These are phyloP conservation scores for Boletus sp. DNA, from an alignment of 1,284 basidiomycete genomes.

Conservation along the genomic window DNA sequence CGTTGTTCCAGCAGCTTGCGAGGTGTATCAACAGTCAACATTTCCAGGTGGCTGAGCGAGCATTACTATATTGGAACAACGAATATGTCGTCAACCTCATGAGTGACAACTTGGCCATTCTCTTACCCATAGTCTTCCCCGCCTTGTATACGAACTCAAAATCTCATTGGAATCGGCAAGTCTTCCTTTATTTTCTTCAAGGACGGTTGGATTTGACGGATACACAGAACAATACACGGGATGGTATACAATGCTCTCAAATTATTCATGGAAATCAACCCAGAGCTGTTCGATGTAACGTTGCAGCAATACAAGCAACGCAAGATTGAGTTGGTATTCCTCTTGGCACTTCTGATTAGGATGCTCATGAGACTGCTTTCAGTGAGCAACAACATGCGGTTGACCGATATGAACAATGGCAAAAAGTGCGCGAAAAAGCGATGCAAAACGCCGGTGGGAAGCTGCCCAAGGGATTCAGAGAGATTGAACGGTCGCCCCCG, in stretches of 20 bases:
- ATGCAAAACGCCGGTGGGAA: constrained; percentile 65
- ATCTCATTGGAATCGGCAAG: constrained; percentile 96
- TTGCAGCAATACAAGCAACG: constrained; percentile 93
- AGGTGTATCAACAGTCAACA: constrained; percentile 99
- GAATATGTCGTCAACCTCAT: constrained; percentile 99
- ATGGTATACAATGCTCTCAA: constrained; percentile 99
- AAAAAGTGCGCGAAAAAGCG: constrained; percentile 72
- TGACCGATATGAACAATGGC: constrained; percentile 80
- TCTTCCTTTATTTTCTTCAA: constrained; percentile 14
- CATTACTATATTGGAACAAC: constrained; percentile 97
- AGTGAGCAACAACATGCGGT: constrained; percentile 85
- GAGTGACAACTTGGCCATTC: constrained; percentile 88
- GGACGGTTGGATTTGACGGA: constrained; percentile 13
- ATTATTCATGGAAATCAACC: constrained; percentile 99
- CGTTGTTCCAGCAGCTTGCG: constrained; percentile 92
- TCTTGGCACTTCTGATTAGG: constrained; percentile 4
- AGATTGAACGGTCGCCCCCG: constrained; percentile 64
- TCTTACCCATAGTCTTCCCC: constrained; percentile 98
- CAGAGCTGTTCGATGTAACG: constrained; percentile 90
- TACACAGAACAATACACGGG: constrained; percentile 87
- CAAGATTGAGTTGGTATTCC: constrained; percentile 67
- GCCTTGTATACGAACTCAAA: constrained; percentile 95
- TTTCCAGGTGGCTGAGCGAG: constrained; percentile 97
- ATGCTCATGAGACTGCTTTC: constrained; percentile 14
- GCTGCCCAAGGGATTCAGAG: constrained; percentile 61